Conservation (phyloP, 495 filamentous ascomycete genomes). For the Neurospora sp. region DNA sequence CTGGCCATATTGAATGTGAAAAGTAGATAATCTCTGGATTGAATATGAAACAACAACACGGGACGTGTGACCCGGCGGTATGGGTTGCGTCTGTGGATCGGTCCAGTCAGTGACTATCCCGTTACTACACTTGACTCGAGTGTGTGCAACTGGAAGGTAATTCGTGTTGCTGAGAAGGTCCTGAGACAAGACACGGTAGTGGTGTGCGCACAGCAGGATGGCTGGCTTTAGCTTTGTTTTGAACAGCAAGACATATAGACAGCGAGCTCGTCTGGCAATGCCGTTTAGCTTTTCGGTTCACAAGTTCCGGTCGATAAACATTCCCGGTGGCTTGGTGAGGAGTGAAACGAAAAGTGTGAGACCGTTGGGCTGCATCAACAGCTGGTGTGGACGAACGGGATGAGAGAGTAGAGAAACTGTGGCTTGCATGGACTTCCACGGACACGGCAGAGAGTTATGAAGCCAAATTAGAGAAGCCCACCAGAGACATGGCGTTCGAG, state of each 20-base stretch:
- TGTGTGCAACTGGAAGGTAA: background rate
- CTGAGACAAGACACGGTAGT: background rate
- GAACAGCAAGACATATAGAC: background rate
- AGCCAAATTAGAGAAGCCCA: background rate
- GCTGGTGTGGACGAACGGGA: background rate
- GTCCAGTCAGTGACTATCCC: background rate
- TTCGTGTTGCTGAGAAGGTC: background rate
- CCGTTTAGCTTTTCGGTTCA: background rate
- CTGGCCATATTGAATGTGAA: background rate
- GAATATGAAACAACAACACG: background rate
- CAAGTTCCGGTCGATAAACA: background rate
- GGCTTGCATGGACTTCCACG: background rate
- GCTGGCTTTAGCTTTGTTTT: background rate
- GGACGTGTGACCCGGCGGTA: background rate
- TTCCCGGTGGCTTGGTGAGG: background rate
- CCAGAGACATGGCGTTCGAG: background rate
- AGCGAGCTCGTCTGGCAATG: background rate
- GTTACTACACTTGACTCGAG: background rate
- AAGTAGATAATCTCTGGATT: background rate
- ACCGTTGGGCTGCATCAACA: background rate
- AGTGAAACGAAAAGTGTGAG: background rate
- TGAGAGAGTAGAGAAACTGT: background rate
- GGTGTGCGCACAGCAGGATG: background rate
- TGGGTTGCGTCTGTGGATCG: background rate
- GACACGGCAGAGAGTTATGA: background rate